Conservation (phyloP, 2,329 filamentous ascomycete species). For the Aspergillus caelatus region DNA sequence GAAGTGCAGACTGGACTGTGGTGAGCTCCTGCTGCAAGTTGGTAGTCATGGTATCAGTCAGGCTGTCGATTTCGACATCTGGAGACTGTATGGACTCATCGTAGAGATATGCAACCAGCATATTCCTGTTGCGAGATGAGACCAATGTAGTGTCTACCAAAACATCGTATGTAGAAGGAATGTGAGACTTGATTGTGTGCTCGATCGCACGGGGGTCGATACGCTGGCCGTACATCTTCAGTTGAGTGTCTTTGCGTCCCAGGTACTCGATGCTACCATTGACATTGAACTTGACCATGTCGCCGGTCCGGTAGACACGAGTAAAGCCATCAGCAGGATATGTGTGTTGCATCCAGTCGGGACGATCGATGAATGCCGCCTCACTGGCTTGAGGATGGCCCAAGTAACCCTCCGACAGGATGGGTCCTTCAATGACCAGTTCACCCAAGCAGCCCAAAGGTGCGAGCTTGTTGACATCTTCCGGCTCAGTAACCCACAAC, state of each 20-base stretch:
- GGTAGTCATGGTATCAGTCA: neutral
- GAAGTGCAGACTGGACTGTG: neutral
- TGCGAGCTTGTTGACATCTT: constrained; percentile 36
- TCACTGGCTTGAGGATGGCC: constrained; percentile 22
- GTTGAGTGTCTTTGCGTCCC: constrained; percentile 65
- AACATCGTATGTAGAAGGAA: neutral
- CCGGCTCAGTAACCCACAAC: constrained; percentile 42
- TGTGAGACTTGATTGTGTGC: neutral
- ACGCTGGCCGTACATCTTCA: constrained; percentile 66
- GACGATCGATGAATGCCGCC: constrained; percentile 25
- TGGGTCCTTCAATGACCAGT: constrained; percentile 41
- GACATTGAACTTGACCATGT: constrained; percentile 34
- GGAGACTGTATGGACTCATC: neutral
- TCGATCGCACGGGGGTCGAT: constrained; percentile 59
- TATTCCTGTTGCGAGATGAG: neutral
- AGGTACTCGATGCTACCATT: constrained; percentile 44
- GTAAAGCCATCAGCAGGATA: neutral
- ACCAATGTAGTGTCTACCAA: neutral
- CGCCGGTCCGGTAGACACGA: constrained; percentile 32
- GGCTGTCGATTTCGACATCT: neutral
- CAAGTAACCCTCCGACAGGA: constrained; percentile 24
- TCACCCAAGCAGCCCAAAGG: constrained; percentile 45
- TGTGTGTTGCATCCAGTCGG: constrained; percentile 18
- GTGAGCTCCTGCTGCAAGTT: neutral
- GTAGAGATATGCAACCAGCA: neutral